A percentile compares a stretch with the other conserved stretches of the same genome.
Conservation (phyloP, 352 stramenopile genomes). For the Globisporangium iwayamae region DNA sequence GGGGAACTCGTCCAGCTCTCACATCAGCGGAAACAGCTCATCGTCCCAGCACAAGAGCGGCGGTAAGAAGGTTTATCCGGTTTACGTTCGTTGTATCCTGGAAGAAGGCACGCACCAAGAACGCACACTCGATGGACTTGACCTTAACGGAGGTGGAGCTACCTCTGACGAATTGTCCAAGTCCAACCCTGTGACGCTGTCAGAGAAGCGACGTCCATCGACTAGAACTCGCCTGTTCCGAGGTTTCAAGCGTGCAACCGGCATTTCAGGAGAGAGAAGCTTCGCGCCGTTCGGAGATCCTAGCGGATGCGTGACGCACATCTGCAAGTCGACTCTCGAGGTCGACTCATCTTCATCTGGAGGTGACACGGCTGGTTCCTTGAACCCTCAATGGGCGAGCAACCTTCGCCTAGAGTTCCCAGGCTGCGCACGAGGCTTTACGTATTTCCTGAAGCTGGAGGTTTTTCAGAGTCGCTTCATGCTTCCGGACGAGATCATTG, state of each 20-base stretch:
- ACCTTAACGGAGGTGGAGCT: conserved; percentile 29
- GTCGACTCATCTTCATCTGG: conserved; percentile 9
- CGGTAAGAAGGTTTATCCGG: conserved; percentile 45
- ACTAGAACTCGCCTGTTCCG: conserved; percentile 69
- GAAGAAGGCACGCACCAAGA: conserved; percentile 77
- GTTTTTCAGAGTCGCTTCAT: conserved; percentile 86
- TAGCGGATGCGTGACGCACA: conserved; percentile 74
- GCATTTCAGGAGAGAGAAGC: conserved; percentile 68
- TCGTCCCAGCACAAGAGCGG: conserved; percentile 2
- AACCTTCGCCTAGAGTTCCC: conserved; percentile 79
- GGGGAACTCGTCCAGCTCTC: neutral
- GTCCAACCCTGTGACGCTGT: conserved; percentile 10
- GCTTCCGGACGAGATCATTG: conserved; percentile 69
- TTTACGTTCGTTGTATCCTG: conserved; percentile 76
- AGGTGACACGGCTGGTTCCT: conserved; percentile 6
- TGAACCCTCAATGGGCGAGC: conserved; percentile 66
- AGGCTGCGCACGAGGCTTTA: conserved; percentile 64
- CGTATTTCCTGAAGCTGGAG: conserved; percentile 78
- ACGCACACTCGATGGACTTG: conserved; percentile 64
- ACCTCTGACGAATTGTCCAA: conserved; percentile 19
- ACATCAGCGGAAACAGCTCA: neutral
- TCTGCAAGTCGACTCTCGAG: conserved; percentile 47
- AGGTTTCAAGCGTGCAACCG: conserved; percentile 66
- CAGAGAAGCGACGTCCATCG: conserved; percentile 47
- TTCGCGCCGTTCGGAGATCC: conserved; percentile 66